Evolutionary conservation across 2,329 filamentous ascomycete genomes (phyloP), one percentile per base, ranked within the genome.

Genomic region (Blumeriella jaapii): DNA sequence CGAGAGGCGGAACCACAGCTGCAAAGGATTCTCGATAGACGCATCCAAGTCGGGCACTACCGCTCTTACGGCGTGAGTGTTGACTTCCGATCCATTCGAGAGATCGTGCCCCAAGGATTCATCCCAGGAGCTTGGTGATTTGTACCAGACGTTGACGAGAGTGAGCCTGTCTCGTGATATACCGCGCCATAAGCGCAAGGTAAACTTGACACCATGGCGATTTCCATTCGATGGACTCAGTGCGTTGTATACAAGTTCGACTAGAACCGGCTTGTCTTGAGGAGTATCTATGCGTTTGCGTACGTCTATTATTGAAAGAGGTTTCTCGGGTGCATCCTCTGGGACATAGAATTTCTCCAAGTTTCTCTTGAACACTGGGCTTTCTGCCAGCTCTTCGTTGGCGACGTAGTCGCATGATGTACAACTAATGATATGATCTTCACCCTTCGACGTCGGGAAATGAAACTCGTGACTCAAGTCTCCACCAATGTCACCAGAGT

Each of bases 401-500:
- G 81, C 81, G 1, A 81, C 71, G 53, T 87, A 84, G 20, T 70
- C 66, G 55, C 91, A 98, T 8, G 58, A 61, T 14, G 62, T 61
- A 56, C 91, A 98, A 42, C 67, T 78, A 43, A 93, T 73, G 23
- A 98, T 69, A 1, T 74, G 78, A 52, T 98, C 91, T 56, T 96
- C 91, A 6, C 91, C 91, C 31, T 81, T 77, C 0, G 70, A 55
- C 18, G 78, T 84, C 1, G 80, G 70, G 32, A 94, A 78, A 55
- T 95, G 91, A 55, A 93, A 98, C 53, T 98, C 91, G 55, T 98
- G 91, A 56, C 87, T 96, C 23, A 94, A 61, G 46, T 78, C 80
- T 9, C 91, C 91, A 19, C 91, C 91, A 73, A 98, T 98, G 46
- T 85, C 83, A n/a, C 91, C 91, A 1, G 89, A 95, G 56, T 87